Evolutionary conservation across 225 moss, liverwort and hornwort genomes (phyloP).

Genomic region (Pseudoscleropodium purum): DNA sequence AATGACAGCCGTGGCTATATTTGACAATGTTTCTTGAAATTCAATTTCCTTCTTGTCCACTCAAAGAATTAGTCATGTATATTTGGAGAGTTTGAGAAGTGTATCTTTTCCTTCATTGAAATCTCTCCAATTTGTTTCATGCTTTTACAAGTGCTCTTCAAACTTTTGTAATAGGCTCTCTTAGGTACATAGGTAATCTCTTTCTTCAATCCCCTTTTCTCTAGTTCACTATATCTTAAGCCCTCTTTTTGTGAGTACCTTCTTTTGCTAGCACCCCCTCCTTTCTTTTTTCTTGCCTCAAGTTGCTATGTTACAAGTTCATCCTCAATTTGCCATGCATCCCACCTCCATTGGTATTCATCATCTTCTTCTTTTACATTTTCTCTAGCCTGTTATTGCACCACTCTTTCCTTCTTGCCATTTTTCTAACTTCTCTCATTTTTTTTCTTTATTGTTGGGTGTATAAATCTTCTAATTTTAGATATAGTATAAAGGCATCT

Average conservation of each 20-base stretch:
- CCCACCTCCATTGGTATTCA: neutral
- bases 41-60: neutral
- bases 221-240: too few relatives aligned
- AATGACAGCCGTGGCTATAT: too few relatives aligned
- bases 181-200: neutral
- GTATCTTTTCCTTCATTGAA: neutral
- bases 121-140: neutral
- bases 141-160: neutral
- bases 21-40: neutral
- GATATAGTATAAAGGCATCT: accelerated
- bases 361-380: too few relatives aligned
- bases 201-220: accelerated
- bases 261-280: too few relatives aligned
- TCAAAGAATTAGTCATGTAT: neutral
- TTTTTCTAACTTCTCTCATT: neutral
- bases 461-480: neutral
- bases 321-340: neutral
- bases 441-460: neutral
- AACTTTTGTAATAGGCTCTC: neutral
- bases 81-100: neutral
- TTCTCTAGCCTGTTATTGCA: accelerated
- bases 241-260: too few relatives aligned
- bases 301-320: accelerated
- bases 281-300: accelerated
- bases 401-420: too few relatives aligned